Evolutionary conservation across 805 yeast genomes (phyloP).

Genomic region (Starmerella sirachaensis): DNA sequence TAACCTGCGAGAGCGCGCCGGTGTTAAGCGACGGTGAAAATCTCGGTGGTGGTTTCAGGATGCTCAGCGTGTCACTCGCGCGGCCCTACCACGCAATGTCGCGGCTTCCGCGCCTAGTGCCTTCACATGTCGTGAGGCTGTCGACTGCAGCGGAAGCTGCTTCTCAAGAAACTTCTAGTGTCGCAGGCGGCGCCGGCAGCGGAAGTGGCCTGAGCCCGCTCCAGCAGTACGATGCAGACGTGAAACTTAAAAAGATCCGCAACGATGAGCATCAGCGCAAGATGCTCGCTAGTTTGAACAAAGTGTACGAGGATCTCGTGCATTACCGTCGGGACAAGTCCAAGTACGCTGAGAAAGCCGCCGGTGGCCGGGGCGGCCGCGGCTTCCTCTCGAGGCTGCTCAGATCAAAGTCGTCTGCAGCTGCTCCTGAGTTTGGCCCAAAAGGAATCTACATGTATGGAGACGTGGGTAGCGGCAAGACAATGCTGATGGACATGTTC

Average conservation of each 20-base stretch:
- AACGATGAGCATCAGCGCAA: slow-evolving; percentile 75
- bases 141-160: too few relatives aligned
- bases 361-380: not conserved
- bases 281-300: slow-evolving; percentile 50
- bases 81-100: too few relatives aligned
- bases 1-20: too few relatives aligned
- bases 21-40: too few relatives aligned
- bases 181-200: too few relatives aligned
- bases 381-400: not conserved
- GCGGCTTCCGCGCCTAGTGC: too few relatives aligned
- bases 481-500: slow-evolving; percentile 95
- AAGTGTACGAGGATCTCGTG: slow-evolving; percentile 43
- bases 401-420: not conserved
- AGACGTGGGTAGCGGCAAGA: slow-evolving; percentile 97
- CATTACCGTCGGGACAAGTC: slow-evolving; percentile 46
- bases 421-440: slow-evolving; percentile 32
- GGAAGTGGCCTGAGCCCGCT: too few relatives aligned
- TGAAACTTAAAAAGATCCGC: slow-evolving; percentile 27
- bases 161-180: too few relatives aligned
- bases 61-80: too few relatives aligned
- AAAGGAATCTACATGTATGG: slow-evolving; percentile 87
- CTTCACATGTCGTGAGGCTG: too few relatives aligned
- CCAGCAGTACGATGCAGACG: slow-evolving; percentile 29
- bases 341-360: slow-evolving; percentile 19
- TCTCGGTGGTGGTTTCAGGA: too few relatives aligned